Evolutionary conservation across 371 early-diverging fungal genomes (phyloP).

Genomic region (Haplosporangium sp.): DNA sequence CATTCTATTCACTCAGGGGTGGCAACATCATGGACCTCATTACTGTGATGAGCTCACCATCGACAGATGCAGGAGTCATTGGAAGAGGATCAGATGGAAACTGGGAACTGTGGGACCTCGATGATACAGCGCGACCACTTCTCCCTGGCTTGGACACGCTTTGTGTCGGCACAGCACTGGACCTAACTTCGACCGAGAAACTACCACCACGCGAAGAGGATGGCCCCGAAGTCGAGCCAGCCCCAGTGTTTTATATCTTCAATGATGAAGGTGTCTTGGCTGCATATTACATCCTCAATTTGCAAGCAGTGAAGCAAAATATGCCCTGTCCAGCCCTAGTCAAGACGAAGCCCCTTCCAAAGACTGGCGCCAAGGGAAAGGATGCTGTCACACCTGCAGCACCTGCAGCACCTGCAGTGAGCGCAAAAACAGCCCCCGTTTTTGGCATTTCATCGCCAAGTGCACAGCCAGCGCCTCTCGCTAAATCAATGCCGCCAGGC

Average conservation of each 20-base stretch:
- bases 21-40: constrained; percentile 25
- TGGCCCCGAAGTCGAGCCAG: constrained; percentile 25
- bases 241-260: constrained; percentile 37
- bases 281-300: constrained; percentile 30
- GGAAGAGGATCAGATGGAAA: constrained; percentile 21
- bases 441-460: constrained; percentile 1
- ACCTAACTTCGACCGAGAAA: constrained; percentile 27
- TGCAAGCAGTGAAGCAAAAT: constrained; percentile 20
- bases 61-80: constrained; percentile 26
- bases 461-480: not conserved
- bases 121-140: constrained; percentile 22
- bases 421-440: not conserved
- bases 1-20: constrained; percentile 14
- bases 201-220: constrained; percentile 40
- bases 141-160: constrained; percentile 21
- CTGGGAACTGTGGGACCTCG: constrained; percentile 43
- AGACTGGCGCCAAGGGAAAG: constrained; percentile 12
- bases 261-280: constrained; percentile 26
- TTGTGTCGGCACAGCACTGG: constrained; percentile 34
- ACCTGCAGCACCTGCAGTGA: not conserved
- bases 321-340: constrained; percentile 28
- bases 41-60: constrained; percentile 18
- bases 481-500: constrained; percentile 5
- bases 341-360: constrained; percentile 13
- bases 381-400: not conserved